phyloP scores from a whole-genome alignment of 2,329 filamentous ascomycete genomes.

The Exophiala mesophila region DNA sequence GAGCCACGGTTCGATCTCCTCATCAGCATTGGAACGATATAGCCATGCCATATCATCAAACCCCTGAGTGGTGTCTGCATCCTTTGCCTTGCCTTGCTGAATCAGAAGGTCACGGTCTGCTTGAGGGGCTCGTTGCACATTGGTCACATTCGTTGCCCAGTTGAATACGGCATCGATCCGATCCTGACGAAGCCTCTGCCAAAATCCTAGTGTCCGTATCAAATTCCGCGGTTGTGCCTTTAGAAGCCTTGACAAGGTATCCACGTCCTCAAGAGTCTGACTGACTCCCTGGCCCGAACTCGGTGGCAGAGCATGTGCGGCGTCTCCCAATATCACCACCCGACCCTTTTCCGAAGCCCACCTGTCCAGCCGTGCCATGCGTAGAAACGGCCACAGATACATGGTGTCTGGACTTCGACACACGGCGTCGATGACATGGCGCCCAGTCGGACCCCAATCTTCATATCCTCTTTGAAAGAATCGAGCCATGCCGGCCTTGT shows the following conservation, averaged over 20 bases:
- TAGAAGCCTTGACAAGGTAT: slow-evolving; percentile 43
- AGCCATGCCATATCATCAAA: slow-evolving; percentile 42
- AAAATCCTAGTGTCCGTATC: slow-evolving; percentile 34
- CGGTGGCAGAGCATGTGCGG: slow-evolving; percentile 52
- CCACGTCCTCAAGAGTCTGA: slow-evolving; percentile 53
- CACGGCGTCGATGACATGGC: slow-evolving; percentile 32
- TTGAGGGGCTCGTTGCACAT: slow-evolving; percentile 43
- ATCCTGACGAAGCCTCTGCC: slow-evolving; percentile 47
- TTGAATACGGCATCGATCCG: slow-evolving; percentile 46
- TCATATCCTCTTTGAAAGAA: slow-evolving; percentile 13
- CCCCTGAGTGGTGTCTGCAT: slow-evolving; percentile 22
- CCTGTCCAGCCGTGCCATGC: slow-evolving; percentile 42
- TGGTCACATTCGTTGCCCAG: slow-evolving; percentile 44
- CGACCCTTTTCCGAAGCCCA: slow-evolving; percentile 49
- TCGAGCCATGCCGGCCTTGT: slow-evolving; percentile 26
- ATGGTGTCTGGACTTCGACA: slow-evolving; percentile 11
- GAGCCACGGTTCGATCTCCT: slow-evolving; percentile 31
- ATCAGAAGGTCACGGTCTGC: slow-evolving; percentile 13
- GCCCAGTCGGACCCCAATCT: slow-evolving; percentile 31
- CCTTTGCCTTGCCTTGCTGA: slow-evolving; percentile 6
- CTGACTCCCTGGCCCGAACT: slow-evolving; percentile 52
- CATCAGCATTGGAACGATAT: slow-evolving; percentile 38
- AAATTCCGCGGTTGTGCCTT: slow-evolving; percentile 35
- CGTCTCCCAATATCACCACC: slow-evolving; percentile 53
- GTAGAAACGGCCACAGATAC: slow-evolving; percentile 47